These are phyloP conservation scores for Wickerhamomyces bisporus DNA, from an alignment of 805 yeast genomes.

Conservation along the genomic window DNA sequence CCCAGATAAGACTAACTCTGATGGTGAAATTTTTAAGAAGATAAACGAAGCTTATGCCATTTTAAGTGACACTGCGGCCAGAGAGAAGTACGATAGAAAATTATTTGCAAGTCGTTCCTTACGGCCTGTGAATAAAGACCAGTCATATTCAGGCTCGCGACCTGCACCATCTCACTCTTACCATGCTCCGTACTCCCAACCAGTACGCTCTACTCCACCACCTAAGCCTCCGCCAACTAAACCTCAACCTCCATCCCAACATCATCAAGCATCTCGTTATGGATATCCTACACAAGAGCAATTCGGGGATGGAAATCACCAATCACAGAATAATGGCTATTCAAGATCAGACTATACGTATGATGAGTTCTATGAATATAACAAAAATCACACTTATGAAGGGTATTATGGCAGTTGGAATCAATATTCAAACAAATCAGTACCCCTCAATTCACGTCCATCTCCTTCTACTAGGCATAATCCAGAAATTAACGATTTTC, in stretches of 20 bases:
- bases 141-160: too few species aligned
- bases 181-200: background rate
- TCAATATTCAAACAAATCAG: too few species aligned
- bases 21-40: conserved; percentile 27
- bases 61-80: conserved; percentile 22
- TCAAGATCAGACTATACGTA: background rate
- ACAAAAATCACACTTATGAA: background rate
- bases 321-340: background rate
- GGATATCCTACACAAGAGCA: background rate
- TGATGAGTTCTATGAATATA: background rate
- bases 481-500: too few species aligned
- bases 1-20: conserved; percentile 36
- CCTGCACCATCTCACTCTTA: too few species aligned
- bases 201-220: background rate
- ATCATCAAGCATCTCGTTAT: too few species aligned
- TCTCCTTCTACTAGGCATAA: too few species aligned
- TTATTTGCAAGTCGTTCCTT: background rate
- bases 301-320: too few species aligned
- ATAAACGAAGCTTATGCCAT: conserved; percentile 29
- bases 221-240: background rate
- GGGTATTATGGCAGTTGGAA: background rate
- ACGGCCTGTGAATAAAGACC: background rate
- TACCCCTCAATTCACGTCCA: too few species aligned
- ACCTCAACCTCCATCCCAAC: background rate
- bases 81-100: conserved; percentile 25